Conservation (phyloP, 305 asterid species). For the Plantago rigida region DNA sequence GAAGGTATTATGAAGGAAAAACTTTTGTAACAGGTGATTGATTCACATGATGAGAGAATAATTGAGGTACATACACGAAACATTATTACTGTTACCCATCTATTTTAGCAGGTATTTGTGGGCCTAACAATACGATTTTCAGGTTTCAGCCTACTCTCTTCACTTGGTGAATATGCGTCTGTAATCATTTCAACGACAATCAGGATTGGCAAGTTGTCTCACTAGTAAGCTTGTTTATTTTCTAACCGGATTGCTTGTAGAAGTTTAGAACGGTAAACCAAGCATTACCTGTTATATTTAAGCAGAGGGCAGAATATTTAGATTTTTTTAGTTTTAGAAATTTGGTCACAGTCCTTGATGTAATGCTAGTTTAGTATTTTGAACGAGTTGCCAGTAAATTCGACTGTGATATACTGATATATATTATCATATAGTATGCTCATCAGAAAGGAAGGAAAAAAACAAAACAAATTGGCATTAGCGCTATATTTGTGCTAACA, state of each 20-base stretch:
- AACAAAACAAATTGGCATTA: too few relatives aligned
- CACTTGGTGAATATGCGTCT: constrained; percentile 20
- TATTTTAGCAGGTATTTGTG: constrained; percentile 11
- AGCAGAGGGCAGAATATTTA: too few relatives aligned
- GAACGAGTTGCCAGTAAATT: too few relatives aligned
- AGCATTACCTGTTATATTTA: too few relatives aligned
- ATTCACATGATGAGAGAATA: constrained; percentile 25
- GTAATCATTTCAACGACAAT: constrained; percentile 23
- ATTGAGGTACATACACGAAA: constrained; percentile 33
- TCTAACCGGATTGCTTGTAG: background rate
- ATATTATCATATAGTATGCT: too few relatives aligned
- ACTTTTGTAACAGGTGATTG: constrained; percentile 66
- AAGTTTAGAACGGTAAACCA: too few relatives aligned
- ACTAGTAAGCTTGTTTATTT: constrained; percentile 1
- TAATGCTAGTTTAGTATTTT: too few relatives aligned
- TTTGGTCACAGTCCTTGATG: too few relatives aligned
- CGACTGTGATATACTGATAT: too few relatives aligned
- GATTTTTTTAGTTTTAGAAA: too few relatives aligned
- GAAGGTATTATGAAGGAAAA: constrained; percentile 80
- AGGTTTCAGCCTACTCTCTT: constrained; percentile 23
- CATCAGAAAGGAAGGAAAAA: too few relatives aligned
- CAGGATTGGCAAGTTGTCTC: constrained; percentile 25
- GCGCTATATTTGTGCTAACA: too few relatives aligned
- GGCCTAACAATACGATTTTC: constrained; percentile 18
- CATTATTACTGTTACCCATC: constrained; percentile 11